A percentile compares a stretch with the other conserved stretches of the same genome.
phyloP scores from a whole-genome alignment of 2,329 filamentous ascomycete species.

The Aspergillus sp. region DNA sequence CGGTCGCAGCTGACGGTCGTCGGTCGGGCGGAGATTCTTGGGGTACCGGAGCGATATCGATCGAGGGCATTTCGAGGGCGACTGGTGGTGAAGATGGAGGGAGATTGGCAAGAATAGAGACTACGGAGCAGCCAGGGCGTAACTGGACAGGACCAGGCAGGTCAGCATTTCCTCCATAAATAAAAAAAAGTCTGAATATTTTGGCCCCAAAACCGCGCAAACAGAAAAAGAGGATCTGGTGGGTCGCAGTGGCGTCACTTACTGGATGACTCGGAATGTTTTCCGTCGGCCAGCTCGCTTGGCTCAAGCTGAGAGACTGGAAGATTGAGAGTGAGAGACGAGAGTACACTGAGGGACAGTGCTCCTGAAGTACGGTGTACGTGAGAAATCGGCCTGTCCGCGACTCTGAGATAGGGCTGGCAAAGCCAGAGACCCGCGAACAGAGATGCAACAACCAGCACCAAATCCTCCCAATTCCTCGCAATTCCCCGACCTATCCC shows the following conservation, averaged over 20 bases:
- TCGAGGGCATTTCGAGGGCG: conserved; percentile 5
- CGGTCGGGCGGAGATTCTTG: neutral
- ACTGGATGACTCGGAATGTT: neutral
- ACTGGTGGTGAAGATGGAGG: neutral
- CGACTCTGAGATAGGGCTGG: neutral
- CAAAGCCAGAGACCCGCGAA: neutral
- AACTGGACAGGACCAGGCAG: too few species aligned
- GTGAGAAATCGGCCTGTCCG: too few species aligned
- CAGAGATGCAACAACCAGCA: too few species aligned
- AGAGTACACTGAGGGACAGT: too few species aligned
- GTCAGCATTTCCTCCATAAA: neutral
- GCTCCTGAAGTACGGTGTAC: too few species aligned
- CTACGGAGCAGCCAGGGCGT: too few species aligned
- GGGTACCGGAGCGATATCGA: conserved; percentile 2
- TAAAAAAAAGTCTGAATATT: neutral
- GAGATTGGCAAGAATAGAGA: neutral
- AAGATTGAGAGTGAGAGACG: neutral
- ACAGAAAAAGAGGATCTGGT: neutral
- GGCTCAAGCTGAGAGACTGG: neutral
- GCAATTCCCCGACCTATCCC: too few species aligned
- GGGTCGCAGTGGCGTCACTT: neutral
- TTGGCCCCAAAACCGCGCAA: neutral
- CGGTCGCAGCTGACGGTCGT: conserved; percentile 7
- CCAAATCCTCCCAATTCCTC: too few species aligned
- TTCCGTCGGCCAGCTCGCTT: neutral